These are phyloP conservation scores for Ogataea salicorniae DNA, from an alignment of 805 yeast genomes.

Conservation along the genomic window DNA sequence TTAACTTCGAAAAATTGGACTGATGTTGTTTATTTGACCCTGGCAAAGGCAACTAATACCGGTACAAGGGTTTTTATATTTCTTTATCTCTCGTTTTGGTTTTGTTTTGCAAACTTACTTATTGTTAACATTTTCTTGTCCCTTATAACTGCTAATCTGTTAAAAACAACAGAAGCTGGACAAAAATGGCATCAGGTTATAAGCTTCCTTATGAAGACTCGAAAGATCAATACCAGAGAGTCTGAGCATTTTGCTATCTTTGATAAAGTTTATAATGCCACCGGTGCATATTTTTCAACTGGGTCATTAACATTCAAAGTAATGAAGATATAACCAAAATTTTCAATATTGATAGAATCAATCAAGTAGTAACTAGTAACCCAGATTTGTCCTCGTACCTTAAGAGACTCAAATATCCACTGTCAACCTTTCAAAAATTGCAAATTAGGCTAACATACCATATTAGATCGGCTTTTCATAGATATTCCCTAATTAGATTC, in stretches of 20 bases:
- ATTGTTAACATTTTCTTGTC: slow-evolving; percentile 82
- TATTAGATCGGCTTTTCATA: background rate
- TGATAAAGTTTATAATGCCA: slow-evolving; percentile 1
- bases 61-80: slow-evolving; percentile 53
- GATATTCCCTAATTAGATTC: slow-evolving; percentile 1
- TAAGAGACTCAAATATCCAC: slow-evolving; percentile 3
- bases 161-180: slow-evolving; percentile 11
- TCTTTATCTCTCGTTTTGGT: slow-evolving; percentile 63
- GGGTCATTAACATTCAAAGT: too few relatives aligned
- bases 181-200: slow-evolving; percentile 14
- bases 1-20: slow-evolving; percentile 91
- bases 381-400: background rate
- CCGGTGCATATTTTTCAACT: background rate
- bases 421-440: background rate
- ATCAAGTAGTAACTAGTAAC: slow-evolving; percentile 2
- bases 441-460: slow-evolving; percentile 3
- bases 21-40: slow-evolving; percentile 52
- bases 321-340: background rate
- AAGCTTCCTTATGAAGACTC: slow-evolving; percentile 7
- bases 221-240: background rate
- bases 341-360: slow-evolving; percentile 1
- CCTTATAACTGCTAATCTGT: slow-evolving; percentile 71
- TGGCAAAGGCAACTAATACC: slow-evolving; percentile 42
- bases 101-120: slow-evolving; percentile 65
- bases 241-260: slow-evolving; percentile 1